Evolutionary conservation across 2,329 filamentous ascomycete genomes (phyloP), one percentile per base, ranked within the genome.

Genomic region (Pseudopithomyces maydicus): DNA sequence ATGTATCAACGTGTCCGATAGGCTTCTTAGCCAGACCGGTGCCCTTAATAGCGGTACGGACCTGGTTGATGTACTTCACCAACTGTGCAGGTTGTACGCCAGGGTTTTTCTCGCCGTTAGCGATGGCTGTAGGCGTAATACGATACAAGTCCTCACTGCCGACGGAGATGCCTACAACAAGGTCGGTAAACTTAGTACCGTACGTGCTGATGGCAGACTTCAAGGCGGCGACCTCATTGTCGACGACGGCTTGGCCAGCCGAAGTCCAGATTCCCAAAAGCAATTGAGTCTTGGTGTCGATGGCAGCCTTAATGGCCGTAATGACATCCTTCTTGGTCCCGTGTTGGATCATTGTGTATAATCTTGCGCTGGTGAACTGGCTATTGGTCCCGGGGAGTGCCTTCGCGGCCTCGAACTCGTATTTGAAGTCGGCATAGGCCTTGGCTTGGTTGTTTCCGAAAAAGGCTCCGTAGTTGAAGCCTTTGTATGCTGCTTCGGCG

Each of bases 1-100:
- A 96, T 50, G 92, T 96, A 73, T 96, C 92, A 72, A 96, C 92
- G 77, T 96, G 92, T 51, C 92, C 92, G 58, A 96, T 81, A 17
- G 85, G 81, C 44, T 80, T 83, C 22, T 78, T 77, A 36, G 82
- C 78, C 22, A 90, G 79, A 47, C 78, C 71, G 14, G 90, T 92
- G 57, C 84, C 85, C 26, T 83, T 71, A 69, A 96, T 85, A 59
- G 85, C 81, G 26, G 80, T 75, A 61, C 87, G 86, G 57, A 90
- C 87, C 72, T 89, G 80, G 56, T 82, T 76, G 80, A 96, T 91
- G 78, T 92, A 95, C 56, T 78, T 75, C 67, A 86, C 83, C 38
- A 96, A 79, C 11, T 80, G 81, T 38, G 81, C 78, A 5, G 91
- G 89, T 47, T 82, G 76, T 39, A 84, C 80, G 62, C 92, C 92